Conservation (phyloP, 148 eudicot genomes). For the Salicornia ramosissima region DNA sequence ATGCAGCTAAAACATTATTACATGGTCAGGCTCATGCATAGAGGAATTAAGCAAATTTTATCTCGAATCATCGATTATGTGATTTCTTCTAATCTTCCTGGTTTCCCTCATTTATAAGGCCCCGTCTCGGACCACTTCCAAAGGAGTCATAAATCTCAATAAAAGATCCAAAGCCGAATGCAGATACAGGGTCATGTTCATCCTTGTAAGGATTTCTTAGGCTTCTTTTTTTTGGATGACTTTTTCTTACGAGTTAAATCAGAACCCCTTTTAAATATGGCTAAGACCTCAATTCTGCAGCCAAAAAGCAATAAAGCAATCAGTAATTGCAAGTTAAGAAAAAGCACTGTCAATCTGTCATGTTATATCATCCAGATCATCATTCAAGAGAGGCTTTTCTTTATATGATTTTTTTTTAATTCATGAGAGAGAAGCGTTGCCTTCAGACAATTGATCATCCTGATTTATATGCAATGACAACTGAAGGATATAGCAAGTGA, state of each 20-base stretch:
- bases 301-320: slow-evolving; percentile 16
- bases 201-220: slow-evolving; percentile 44
- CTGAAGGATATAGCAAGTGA: not conserved
- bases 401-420: too few species aligned
- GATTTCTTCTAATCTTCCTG: not conserved
- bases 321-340: not conserved
- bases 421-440: too few species aligned
- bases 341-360: slow-evolving; percentile 4
- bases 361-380: not conserved
- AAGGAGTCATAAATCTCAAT: slow-evolving; percentile 1
- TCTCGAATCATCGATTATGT: not conserved
- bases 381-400: too few species aligned
- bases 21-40: not conserved
- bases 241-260: slow-evolving; percentile 49
- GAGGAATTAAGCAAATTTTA: not conserved
- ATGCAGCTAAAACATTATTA: not conserved
- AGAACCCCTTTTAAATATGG: slow-evolving; percentile 68
- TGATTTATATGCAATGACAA: not conserved
- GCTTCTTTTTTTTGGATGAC: slow-evolving; percentile 58
- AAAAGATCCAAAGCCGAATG: slow-evolving; percentile 7
- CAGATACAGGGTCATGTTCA: slow-evolving; percentile 4
- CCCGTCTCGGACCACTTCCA: slow-evolving; percentile 3
- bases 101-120: slow-evolving; percentile 1
- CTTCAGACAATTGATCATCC: not conserved
- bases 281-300: slow-evolving; percentile 95